Evolutionary conservation across 2,329 filamentous ascomycete genomes (phyloP).

Genomic region (Orbilia quercus): DNA sequence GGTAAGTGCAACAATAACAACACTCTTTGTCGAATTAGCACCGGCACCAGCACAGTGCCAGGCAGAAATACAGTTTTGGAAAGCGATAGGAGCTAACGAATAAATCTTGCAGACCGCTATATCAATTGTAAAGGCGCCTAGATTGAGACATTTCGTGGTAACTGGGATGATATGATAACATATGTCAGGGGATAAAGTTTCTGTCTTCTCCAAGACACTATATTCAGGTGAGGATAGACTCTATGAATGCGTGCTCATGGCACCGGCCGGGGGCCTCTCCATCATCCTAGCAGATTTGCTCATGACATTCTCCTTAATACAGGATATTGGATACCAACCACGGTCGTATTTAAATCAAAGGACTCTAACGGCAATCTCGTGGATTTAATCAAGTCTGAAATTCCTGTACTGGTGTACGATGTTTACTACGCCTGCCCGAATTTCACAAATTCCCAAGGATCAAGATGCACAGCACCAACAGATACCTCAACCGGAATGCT

Average conservation of each 20-base stretch:
- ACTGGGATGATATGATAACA: constrained; percentile 31
- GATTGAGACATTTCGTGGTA: constrained; percentile 33
- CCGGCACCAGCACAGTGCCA: too few relatives aligned
- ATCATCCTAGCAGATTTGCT: too few relatives aligned
- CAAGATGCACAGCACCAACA: constrained; percentile 19
- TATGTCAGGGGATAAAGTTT: constrained; percentile 32
- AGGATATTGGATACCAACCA: constrained; percentile 51
- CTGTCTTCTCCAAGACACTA: constrained; percentile 45
- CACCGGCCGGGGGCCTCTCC: too few relatives aligned
- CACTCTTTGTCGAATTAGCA: constrained; percentile 17
- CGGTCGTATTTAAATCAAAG: constrained; percentile 26
- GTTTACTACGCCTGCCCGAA: constrained; percentile 35
- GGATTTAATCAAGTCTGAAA: constrained; percentile 17
- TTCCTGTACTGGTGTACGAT: constrained; percentile 41
- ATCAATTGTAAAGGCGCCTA: constrained; percentile 43
- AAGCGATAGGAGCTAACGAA: neutral
- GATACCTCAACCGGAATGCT: constrained; percentile 9
- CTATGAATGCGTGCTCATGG: too few relatives aligned
- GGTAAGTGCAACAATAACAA: constrained; percentile 40
- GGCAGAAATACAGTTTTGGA: too few relatives aligned
- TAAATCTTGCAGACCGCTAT: constrained; percentile 27
- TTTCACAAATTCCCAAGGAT: constrained; percentile 25
- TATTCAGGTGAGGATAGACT: constrained; percentile 46
- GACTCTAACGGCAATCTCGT: constrained; percentile 10
- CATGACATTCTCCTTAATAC: too few relatives aligned